A percentile compares a stretch with the other conserved stretches of the same genome.
Evolutionary conservation across 352 stramenopile species (phyloP).

Genomic region (Globisporangium heterothallicum): DNA sequence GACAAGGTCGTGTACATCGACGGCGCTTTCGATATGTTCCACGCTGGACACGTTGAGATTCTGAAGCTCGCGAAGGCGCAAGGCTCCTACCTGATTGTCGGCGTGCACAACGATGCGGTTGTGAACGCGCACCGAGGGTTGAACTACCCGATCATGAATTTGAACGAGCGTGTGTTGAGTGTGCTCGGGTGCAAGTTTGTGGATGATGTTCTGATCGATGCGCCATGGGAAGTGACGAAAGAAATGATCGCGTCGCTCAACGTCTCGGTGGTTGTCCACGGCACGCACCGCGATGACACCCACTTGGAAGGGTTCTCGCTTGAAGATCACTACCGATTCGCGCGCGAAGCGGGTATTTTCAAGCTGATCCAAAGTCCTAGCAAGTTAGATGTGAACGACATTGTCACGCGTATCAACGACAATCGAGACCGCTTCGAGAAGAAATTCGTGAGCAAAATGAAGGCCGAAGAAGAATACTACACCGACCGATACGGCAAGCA

Average conservation of each 20-base stretch:
- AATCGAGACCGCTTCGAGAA: constrained; percentile 89
- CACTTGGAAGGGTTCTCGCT: constrained; percentile 52
- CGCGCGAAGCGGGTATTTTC: constrained; percentile 81
- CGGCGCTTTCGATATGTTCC: constrained; percentile 99
- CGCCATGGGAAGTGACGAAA: constrained; percentile 91
- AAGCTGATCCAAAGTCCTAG: constrained; percentile 66
- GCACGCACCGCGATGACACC: constrained; percentile 78
- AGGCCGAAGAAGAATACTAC: constrained; percentile 91
- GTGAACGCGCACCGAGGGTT: constrained; percentile 87
- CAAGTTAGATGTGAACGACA: constrained; percentile 80
- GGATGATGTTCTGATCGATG: constrained; percentile 98
- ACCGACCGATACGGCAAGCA: constrained; percentile 79
- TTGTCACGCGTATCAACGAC: constrained; percentile 85
- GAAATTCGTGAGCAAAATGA: constrained; percentile 93
- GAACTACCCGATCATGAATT: constrained; percentile 97
- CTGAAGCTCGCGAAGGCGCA: constrained; percentile 90
- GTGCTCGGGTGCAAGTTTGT: constrained; percentile 96
- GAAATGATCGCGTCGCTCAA: constrained; percentile 95
- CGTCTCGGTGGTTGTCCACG: constrained; percentile 80
- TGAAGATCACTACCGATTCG: constrained; percentile 76
- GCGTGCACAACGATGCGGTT: constrained; percentile 93
- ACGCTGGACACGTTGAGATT: constrained; percentile 96
- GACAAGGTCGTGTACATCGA: constrained; percentile 98
- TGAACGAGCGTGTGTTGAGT: constrained; percentile 96
- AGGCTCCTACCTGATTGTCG: constrained; percentile 96